Base-by-base conservation (phyloP, 1,284 basidiomycete species). In the Salmacisia buchloeana region DNA sequence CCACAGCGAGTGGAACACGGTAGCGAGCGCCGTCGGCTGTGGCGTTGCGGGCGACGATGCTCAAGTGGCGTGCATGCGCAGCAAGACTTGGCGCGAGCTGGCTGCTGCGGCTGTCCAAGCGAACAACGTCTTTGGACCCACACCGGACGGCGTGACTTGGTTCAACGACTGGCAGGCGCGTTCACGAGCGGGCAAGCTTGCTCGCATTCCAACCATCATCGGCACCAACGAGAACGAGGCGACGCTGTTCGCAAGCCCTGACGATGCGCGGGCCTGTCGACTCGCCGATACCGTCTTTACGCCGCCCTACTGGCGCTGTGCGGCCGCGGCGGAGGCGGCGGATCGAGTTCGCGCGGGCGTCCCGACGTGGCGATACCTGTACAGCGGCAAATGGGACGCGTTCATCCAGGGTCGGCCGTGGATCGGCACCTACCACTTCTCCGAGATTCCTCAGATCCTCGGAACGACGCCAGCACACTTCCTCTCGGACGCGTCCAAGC, bases 261-360 rank as follows among this genome's bases (percentile, higher is more conserved):
- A 57, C n/a, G 4, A 59, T 58, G 2, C 56, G 59, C 2, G 61
- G 45, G 13, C 25, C n/a, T 49, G 13, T 46, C 59, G 57, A 45
- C 41, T 59, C 3, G 54, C 36, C 2, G 59, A 21, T 13, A 49
- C 60, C 15, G 36, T 39, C 10, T 52, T 27, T 21, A 38, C 46
- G 4, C 36, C 36, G 3, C 35, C 27, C 25, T 56, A 15, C 10
- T 34, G 43, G 31, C 35, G 45, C 25, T 60, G 31, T 23, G 23
- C 34, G 4, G 35, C 57, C 23, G 21, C 57, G 10, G 38, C 43
- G 9, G 36, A 13, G 7, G 23, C 57, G 52, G 62, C 58, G 63
- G 60, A 27, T 69, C 70, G 34, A 65, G 52, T 34, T 70, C 64
- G 45, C 63, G 63, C 49, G 68, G 64, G 56, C 34, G 62, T 41